phyloP scores from a whole-genome alignment of 148 eudicot species.

The Fagopyrum tataricum region DNA sequence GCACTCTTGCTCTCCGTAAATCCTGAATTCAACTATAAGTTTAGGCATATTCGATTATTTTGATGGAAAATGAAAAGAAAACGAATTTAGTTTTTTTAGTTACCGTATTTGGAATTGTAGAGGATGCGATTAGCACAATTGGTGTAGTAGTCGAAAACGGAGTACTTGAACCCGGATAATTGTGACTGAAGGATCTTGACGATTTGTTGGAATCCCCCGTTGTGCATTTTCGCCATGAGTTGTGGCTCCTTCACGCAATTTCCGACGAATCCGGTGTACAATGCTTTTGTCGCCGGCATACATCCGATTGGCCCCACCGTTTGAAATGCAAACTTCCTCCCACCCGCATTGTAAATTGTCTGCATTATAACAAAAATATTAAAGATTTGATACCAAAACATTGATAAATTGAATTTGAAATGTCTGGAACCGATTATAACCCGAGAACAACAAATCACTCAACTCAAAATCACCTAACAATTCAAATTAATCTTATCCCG shows the following conservation, averaged over 20 bases:
- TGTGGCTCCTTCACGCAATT: constrained; percentile 24
- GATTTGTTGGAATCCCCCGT: constrained; percentile 15
- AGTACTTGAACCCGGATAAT: constrained; percentile 32
- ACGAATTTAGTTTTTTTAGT: not conserved
- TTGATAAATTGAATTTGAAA: too few species aligned
- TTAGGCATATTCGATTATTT: too few species aligned
- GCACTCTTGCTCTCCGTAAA: constrained; percentile 32
- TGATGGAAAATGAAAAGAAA: too few species aligned
- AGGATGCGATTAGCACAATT: constrained; percentile 18
- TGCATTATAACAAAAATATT: not conserved
- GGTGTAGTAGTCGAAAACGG: constrained; percentile 32
- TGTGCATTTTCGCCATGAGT: constrained; percentile 30
- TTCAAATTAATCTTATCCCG: too few species aligned
- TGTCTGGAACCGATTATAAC: too few species aligned
- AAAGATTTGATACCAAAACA: not conserved
- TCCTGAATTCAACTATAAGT: constrained; percentile 16
- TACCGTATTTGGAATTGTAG: constrained; percentile 28
- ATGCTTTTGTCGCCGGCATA: constrained; percentile 26
- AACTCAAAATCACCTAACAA: too few species aligned
- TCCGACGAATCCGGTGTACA: not conserved
- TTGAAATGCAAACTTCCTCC: constrained; percentile 47
- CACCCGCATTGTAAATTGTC: constrained; percentile 37
- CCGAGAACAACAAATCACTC: too few species aligned
- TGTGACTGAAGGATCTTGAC: constrained; percentile 20
- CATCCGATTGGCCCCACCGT: constrained; percentile 42